A percentile compares a stretch with the other conserved stretches of the same genome.
Evolutionary conservation across 352 stramenopile species (phyloP).

Genomic region (Phytophthora chlamydospora): DNA sequence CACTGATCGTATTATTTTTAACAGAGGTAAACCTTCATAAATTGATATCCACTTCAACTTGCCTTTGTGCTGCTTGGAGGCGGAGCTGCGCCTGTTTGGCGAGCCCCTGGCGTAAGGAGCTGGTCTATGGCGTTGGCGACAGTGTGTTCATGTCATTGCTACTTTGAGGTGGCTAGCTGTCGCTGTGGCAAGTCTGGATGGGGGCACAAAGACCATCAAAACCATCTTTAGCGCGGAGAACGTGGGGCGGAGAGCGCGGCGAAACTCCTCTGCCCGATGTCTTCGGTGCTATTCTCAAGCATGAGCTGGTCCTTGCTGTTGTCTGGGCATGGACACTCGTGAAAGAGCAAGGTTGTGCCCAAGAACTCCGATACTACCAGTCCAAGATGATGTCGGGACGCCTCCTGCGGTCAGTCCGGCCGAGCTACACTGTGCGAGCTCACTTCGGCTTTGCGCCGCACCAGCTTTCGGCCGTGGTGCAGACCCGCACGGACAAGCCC

Average conservation of each 20-base stretch:
- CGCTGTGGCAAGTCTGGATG: too few relatives aligned
- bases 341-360: slow-evolving; percentile 5
- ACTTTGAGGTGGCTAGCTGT: too few relatives aligned
- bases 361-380: slow-evolving; percentile 1
- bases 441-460: slow-evolving; percentile 34
- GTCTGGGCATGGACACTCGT: slow-evolving; percentile 5
- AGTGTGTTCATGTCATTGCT: too few relatives aligned
- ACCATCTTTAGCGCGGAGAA: slow-evolving; percentile 10
- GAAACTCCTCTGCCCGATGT: slow-evolving; percentile 1
- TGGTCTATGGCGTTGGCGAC: too few relatives aligned
- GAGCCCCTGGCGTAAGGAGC: too few relatives aligned
- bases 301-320: neutral
- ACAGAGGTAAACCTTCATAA: too few relatives aligned
- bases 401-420: slow-evolving; percentile 15
- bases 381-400: slow-evolving; percentile 20
- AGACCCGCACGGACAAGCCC: slow-evolving; percentile 22
- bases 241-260: neutral
- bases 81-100: too few relatives aligned
- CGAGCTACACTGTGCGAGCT: slow-evolving; percentile 6
- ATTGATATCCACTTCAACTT: neutral
- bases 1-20: too few relatives aligned
- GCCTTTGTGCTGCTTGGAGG: slow-evolving; percentile 2
- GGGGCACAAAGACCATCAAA: neutral
- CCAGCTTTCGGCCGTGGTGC: slow-evolving; percentile 23
- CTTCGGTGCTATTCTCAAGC: slow-evolving; percentile 21